Evolutionary conservation across 2,329 filamentous ascomycete species (phyloP).

Genomic region (Neofusicoccum umdonicola): DNA sequence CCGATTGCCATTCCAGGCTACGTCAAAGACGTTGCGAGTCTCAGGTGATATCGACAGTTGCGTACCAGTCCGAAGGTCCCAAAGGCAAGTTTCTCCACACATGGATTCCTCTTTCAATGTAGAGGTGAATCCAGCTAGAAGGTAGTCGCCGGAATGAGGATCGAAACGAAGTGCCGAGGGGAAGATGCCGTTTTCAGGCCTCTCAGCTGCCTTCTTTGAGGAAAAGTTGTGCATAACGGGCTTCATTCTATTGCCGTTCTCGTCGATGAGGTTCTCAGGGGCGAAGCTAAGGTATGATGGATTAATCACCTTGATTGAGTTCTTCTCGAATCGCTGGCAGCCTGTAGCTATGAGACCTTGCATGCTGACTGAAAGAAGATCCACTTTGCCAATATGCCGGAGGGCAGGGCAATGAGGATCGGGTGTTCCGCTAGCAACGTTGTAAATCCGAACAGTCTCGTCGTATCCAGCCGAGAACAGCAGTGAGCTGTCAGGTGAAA

Average conservation of each 20-base stretch:
- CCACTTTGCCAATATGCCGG: conserved; percentile 48
- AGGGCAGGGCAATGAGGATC: not conserved
- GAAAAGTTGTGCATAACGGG: conserved; percentile 25
- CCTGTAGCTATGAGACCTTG: conserved; percentile 50
- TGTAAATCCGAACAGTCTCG: conserved; percentile 44
- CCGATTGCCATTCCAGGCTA: conserved; percentile 53
- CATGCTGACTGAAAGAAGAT: conserved; percentile 49
- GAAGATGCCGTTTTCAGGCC: conserved; percentile 30
- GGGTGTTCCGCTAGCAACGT: conserved; percentile 27
- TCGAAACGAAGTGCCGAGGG: conserved; percentile 35
- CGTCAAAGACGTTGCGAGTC: conserved; percentile 57
- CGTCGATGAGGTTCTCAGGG: conserved; percentile 5
- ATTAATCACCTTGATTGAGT: conserved; percentile 34
- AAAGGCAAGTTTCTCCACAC: conserved; percentile 55
- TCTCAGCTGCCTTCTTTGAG: conserved; percentile 30
- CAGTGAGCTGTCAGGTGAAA: conserved; percentile 44
- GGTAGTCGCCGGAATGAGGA: conserved; percentile 33
- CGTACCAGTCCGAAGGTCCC: conserved; percentile 47
- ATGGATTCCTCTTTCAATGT: conserved; percentile 29
- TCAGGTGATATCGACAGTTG: conserved; percentile 45
- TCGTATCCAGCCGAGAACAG: conserved; percentile 59
- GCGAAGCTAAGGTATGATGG: not conserved
- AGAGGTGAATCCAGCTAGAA: conserved; percentile 57
- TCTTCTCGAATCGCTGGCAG: conserved; percentile 31
- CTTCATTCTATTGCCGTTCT: conserved; percentile 17